Percentiles rank a stretch among this genome's conserved stretches.
Evolutionary conservation across 176 grass and related monocot genomes (phyloP).

Genomic region (Rhynchospora breviuscula): DNA sequence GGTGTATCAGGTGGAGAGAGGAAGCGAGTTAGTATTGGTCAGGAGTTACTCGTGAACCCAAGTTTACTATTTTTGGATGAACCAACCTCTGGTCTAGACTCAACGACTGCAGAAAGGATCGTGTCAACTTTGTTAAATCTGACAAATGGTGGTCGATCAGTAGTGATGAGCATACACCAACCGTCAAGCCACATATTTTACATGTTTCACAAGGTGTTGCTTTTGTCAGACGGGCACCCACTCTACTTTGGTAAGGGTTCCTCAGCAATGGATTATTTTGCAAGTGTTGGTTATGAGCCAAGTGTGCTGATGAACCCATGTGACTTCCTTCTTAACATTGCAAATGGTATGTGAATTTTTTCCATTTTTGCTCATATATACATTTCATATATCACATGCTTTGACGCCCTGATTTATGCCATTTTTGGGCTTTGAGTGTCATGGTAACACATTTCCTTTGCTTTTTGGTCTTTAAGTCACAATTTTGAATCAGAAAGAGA

Average conservation of each 20-base stretch:
- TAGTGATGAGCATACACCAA: conserved; percentile 55
- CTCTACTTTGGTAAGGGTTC: conserved; percentile 37
- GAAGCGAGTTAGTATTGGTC: conserved; percentile 47
- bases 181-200: conserved; percentile 48
- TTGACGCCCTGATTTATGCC: too few species aligned
- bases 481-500: background rate
- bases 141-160: conserved; percentile 25
- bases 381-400: too few species aligned
- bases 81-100: conserved; percentile 51
- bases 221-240: conserved; percentile 35
- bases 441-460: background rate
- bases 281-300: conserved; percentile 28
- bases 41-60: conserved; percentile 47
- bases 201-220: conserved; percentile 51
- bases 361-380: background rate
- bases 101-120: conserved; percentile 38
- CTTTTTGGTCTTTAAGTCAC: background rate
- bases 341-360: conserved; percentile 28
- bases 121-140: conserved; percentile 33
- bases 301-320: conserved; percentile 35
- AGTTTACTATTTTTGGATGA: conserved; percentile 43
- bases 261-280: conserved; percentile 38
- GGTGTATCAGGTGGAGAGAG: conserved; percentile 47
- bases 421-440: too few species aligned
- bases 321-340: conserved; percentile 52